Evolutionary conservation across 305 asterid species (phyloP).

Genomic region (Ruellia speciosa): DNA sequence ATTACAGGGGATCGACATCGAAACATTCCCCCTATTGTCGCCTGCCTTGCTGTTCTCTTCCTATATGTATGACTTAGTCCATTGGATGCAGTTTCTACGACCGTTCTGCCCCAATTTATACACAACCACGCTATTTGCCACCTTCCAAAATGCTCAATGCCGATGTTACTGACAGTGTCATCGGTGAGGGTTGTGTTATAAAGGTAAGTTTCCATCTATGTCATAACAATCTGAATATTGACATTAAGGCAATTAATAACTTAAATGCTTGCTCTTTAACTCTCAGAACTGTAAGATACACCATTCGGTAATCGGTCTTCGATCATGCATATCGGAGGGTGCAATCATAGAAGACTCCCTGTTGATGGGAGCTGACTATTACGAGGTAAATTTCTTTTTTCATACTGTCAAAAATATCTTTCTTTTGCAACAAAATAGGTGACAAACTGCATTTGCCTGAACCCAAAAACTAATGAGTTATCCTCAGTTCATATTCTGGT

Average conservation of each 20-base stretch:
- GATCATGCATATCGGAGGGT: slow-evolving; percentile 69
- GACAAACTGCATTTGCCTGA: too few relatives aligned
- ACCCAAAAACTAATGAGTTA: neutral
- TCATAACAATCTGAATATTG: too few relatives aligned
- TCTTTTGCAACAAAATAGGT: neutral
- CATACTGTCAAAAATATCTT: neutral
- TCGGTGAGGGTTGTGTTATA: slow-evolving; percentile 67
- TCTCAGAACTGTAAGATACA: slow-evolving; percentile 55
- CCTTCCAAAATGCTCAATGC: slow-evolving; percentile 67
- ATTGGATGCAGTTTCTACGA: slow-evolving; percentile 49
- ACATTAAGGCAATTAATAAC: too few relatives aligned
- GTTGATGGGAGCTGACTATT: slow-evolving; percentile 71
- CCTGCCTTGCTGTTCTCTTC: neutral
- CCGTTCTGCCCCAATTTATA: slow-evolving; percentile 58
- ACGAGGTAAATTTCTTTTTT: slow-evolving; percentile 35
- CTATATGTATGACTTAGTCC: slow-evolving; percentile 1
- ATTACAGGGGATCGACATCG: neutral
- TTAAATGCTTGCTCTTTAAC: neutral
- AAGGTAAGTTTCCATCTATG: slow-evolving; percentile 27
- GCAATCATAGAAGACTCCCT: slow-evolving; percentile 61
- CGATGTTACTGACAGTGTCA: slow-evolving; percentile 67
- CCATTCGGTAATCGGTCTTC: slow-evolving; percentile 59
- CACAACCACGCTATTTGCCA: slow-evolving; percentile 64
- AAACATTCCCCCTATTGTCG: too few relatives aligned
- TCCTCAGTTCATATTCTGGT: neutral